Conservation (phyloP, 352 stramenopile species). For the Globisporangium camurandrum region DNA sequence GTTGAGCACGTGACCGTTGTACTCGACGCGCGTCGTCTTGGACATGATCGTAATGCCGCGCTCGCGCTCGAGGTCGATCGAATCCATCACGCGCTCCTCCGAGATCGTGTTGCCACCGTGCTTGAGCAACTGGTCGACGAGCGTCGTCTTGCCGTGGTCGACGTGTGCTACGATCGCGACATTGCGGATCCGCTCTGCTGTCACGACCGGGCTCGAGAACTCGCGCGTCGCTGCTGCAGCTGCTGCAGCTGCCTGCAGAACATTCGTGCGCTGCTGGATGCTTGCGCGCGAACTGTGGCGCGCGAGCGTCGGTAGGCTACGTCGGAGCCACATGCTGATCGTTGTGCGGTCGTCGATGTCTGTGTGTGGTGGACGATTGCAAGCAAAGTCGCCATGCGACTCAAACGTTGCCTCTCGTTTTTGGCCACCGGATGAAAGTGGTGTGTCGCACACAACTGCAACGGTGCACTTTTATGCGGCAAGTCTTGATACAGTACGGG, state of each 20-base stretch:
- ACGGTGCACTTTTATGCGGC: not conserved
- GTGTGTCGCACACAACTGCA: not conserved
- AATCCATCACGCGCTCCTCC: slow-evolving; percentile 96
- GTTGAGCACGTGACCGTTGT: slow-evolving; percentile 93
- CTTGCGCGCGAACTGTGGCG: slow-evolving; percentile 27
- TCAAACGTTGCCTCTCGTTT: slow-evolving; percentile 1
- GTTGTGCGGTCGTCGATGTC: not conserved
- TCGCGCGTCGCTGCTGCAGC: slow-evolving; percentile 18
- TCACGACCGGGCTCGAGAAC: slow-evolving; percentile 31
- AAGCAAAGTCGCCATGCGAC: slow-evolving; percentile 3
- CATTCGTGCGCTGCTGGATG: slow-evolving; percentile 16
- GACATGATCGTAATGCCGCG: slow-evolving; percentile 99
- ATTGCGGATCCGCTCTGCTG: slow-evolving; percentile 74
- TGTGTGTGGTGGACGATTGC: not conserved
- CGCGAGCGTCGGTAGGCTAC: slow-evolving; percentile 37
- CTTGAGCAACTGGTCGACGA: slow-evolving; percentile 96
- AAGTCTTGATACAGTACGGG: too few species aligned
- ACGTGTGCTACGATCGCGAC: slow-evolving; percentile 93
- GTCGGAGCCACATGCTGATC: slow-evolving; percentile 69
- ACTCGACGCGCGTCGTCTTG: slow-evolving; percentile 96
- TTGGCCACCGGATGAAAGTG: not conserved
- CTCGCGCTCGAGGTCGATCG: slow-evolving; percentile 96
- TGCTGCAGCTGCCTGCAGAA: slow-evolving; percentile 10
- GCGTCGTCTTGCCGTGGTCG: slow-evolving; percentile 98
- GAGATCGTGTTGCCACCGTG: slow-evolving; percentile 88